Evolutionary conservation across 1,284 basidiomycete genomes (phyloP), one percentile per base, ranked within the genome.

Genomic region (Melampsora larici-populina): DNA sequence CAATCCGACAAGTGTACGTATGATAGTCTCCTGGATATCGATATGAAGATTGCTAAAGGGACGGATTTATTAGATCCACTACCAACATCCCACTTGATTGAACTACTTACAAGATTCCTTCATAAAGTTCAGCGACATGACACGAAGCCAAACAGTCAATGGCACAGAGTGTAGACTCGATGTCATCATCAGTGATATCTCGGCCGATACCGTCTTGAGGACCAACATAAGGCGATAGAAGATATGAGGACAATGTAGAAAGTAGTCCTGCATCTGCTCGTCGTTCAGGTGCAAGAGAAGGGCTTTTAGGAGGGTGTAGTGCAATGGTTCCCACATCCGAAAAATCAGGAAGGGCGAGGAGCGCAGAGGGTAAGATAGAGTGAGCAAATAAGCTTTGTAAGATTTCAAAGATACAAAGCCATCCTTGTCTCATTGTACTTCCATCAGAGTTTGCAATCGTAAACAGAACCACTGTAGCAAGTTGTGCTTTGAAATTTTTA

Each of bases 281-380:
- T 21, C 89, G 86, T 71, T 84, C 83, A 55, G 89, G 86, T 29
- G 88, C 85, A 33, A 88, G 87, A n/a, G 88, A 86, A 5, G 84
- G 82, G 0, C 91, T 90, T 76, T 89, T 88, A 72, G 88, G 88
- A 55, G 92, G 88, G 80, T 91, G 89, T 46, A 96, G 87, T 43
- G 96, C 93, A 81, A 98, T 97, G 84, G 90, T 92, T 24, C 90
- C 89, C 9, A 92, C 92, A 33, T 92, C 93, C 18, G 97, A 87
- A 85, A 98, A 98, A 83, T 98, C 96, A 83, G 95, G 93, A 92
- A 97, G 95, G 82, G 93, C 91, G n/a, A 95, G 86, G 90, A 99
- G 92, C 71, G 89, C 87, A 5, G 87, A 88, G 0, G 94, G 95
- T 29, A 99, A 86, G 36, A 99, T 87, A 3, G 94, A 95, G 83